Conservation (phyloP, 2,329 filamentous ascomycete species). For the Diaporthe caulivora region DNA sequence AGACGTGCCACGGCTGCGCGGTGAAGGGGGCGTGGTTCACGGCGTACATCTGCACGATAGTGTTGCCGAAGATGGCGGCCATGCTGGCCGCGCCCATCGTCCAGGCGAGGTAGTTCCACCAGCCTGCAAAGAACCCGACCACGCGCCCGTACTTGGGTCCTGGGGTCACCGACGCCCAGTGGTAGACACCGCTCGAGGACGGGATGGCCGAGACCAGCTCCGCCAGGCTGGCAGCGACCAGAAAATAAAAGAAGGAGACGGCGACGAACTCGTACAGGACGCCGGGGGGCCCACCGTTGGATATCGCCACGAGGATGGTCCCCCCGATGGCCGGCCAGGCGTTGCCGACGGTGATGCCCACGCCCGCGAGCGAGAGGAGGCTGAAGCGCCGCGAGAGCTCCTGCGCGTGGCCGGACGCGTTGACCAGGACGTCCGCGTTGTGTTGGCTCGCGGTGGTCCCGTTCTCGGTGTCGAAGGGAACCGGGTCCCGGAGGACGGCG, state of each 20-base stretch:
- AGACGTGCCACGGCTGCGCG: constrained; percentile 56
- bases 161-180: constrained; percentile 71
- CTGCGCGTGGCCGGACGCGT: constrained; percentile 57
- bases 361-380: constrained; percentile 55
- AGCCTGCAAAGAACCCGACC: constrained; percentile 60
- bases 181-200: constrained; percentile 71
- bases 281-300: constrained; percentile 72
- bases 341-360: constrained; percentile 57
- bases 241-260: constrained; percentile 66
- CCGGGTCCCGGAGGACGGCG: not conserved
- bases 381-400: constrained; percentile 55
- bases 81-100: constrained; percentile 55
- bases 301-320: constrained; percentile 62
- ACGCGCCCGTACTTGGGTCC: constrained; percentile 63
- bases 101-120: constrained; percentile 61
- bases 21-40: constrained; percentile 54
- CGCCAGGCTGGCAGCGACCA: constrained; percentile 69
- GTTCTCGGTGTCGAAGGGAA: constrained; percentile 22
- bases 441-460: constrained; percentile 4
- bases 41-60: constrained; percentile 58
- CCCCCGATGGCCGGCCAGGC: constrained; percentile 59
- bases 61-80: constrained; percentile 56
- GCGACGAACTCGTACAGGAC: constrained; percentile 71
- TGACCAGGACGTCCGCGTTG: constrained; percentile 43
- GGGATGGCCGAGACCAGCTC: constrained; percentile 73